Conservation (phyloP, 495 filamentous ascomycete species). For the Letharia columbiana region DNA sequence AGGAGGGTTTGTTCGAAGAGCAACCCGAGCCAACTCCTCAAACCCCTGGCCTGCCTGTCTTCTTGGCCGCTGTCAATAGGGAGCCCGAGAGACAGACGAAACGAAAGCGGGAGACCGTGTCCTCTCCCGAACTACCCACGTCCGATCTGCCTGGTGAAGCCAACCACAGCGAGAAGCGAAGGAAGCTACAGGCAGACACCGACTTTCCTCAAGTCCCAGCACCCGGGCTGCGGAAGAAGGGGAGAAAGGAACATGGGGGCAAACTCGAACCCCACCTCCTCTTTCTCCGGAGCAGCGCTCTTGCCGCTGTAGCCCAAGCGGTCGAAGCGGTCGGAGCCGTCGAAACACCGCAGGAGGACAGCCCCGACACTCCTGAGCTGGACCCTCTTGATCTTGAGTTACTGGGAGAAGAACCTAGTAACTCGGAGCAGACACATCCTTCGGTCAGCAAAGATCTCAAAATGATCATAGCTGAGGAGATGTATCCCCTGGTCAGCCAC, state of each 20-base stretch:
- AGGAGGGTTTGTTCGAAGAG: not conserved
- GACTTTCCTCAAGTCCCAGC: too few relatives aligned
- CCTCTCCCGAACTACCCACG: not conserved
- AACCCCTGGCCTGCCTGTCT: not conserved
- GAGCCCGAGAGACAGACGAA: not conserved
- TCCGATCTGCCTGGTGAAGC: not conserved
- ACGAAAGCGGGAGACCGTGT: not conserved
- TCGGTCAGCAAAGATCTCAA: not conserved
- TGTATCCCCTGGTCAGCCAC: not conserved
- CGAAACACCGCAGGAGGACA: not conserved
- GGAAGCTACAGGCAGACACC: not conserved
- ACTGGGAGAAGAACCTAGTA: not conserved
- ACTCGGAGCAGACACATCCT: not conserved
- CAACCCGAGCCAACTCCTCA: not conserved
- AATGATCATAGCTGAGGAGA: not conserved
- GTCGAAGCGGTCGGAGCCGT: not conserved
- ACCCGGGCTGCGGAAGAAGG: not conserved
- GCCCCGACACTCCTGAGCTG: not conserved
- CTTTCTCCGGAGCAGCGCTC: not conserved
- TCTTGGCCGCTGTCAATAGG: not conserved
- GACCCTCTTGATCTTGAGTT: not conserved
- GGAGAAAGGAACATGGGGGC: not conserved
- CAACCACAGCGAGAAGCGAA: not conserved
- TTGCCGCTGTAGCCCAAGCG: not conserved
- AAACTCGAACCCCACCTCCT: not conserved